Percentiles rank a stretch among this genome's conserved stretches.
phyloP scores from a whole-genome alignment of 192 early-diverging fungal genomes.

The Backusella parvicylindrica region DNA sequence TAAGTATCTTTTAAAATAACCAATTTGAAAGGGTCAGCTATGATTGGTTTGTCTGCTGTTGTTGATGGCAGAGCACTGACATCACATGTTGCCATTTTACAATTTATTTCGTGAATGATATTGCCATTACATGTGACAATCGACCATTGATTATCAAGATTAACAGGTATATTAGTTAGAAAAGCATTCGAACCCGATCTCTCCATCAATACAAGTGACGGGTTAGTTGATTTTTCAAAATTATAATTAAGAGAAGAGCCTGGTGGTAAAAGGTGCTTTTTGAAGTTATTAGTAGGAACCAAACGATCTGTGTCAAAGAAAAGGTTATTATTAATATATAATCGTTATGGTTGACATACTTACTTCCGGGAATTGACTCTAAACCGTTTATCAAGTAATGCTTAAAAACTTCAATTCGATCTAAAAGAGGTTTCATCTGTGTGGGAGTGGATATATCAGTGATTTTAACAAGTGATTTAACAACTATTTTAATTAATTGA shows the following conservation, averaged over 20 bases:
- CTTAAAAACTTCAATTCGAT: conserved; percentile 60
- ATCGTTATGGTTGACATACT: neutral
- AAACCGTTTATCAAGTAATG: conserved; percentile 39
- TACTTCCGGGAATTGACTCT: neutral
- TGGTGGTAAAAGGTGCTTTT: neutral
- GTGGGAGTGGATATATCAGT: conserved; percentile 58
- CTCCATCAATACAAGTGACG: neutral
- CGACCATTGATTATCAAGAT: neutral
- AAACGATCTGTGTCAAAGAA: neutral
- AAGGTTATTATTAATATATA: no score
- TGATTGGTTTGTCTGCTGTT: neutral
- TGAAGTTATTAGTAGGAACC: neutral
- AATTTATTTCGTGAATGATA: neutral
- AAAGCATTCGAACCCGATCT: neutral
- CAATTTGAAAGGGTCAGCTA: neutral
- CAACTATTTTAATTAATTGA: conserved; percentile 74
- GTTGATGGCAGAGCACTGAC: neutral
- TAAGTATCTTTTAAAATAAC: neutral
- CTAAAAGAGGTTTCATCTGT: conserved; percentile 51
- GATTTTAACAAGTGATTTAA: conserved; percentile 49
- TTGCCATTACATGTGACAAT: neutral
- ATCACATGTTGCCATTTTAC: neutral
- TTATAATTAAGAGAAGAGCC: neutral
- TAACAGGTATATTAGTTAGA: neutral
- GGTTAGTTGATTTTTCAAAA: neutral